Evolutionary conservation across 78 protist species (phyloP).

Genomic region (Chrysochromulina parva): DNA sequence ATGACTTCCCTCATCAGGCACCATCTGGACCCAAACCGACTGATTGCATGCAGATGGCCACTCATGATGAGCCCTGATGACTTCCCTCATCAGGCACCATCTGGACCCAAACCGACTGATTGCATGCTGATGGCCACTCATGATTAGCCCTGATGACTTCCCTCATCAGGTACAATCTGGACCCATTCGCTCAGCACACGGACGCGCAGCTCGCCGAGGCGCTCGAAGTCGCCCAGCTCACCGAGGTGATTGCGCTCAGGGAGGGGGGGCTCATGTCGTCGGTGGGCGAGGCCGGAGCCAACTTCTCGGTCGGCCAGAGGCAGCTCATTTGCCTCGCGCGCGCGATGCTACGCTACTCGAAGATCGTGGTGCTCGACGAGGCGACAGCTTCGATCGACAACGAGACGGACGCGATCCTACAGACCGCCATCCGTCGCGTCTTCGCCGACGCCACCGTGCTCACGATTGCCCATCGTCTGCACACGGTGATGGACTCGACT

Average conservation of each 20-base stretch:
- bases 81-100: too few relatives aligned
- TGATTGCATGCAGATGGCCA: too few relatives aligned
- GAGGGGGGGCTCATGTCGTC: not conserved
- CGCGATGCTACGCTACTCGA: constrained; percentile 65
- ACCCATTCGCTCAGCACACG: constrained; percentile 69
- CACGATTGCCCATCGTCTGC: constrained; percentile 64
- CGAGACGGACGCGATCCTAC: constrained; percentile 68
- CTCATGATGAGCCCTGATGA: too few relatives aligned
- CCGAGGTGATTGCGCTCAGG: not conserved
- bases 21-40: too few relatives aligned
- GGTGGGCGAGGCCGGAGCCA: constrained; percentile 64
- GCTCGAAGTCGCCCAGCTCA: constrained; percentile 63
- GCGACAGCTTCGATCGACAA: constrained; percentile 87
- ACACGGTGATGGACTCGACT: constrained; percentile 64
- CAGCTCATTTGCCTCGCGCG: constrained; percentile 92
- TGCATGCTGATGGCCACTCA: too few relatives aligned
- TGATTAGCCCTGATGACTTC: too few relatives aligned
- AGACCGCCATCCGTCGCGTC: not conserved
- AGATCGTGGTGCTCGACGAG: constrained; percentile 81
- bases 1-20: too few relatives aligned
- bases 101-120: too few relatives aligned
- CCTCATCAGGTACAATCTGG: constrained; percentile 84
- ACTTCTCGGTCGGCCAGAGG: constrained; percentile 88
- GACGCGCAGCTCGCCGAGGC: constrained; percentile 73
- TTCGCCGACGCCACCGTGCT: constrained; percentile 43